Base-by-base conservation (phyloP, 164 flowering plant species). In the Tetrastigma voinierianum region DNA sequence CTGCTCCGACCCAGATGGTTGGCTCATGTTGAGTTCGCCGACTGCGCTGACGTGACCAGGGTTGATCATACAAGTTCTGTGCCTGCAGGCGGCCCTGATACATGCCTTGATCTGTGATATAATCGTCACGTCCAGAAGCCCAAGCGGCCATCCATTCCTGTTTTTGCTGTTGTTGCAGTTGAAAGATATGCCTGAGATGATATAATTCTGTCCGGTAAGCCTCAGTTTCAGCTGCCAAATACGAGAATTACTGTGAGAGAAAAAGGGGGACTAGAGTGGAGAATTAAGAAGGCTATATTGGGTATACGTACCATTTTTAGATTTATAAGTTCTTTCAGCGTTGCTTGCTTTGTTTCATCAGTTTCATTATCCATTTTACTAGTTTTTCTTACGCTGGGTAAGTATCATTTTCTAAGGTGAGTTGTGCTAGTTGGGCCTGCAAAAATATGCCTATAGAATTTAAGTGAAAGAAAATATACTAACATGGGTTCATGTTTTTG, bases 241-340 rank as follows among this genome's bases (percentile, higher is more conserved):
- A 10, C n/a, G 21, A 21, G 23, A 10, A 9, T 44, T n/a, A 32
- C 0, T 32, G 8, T 46, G 23, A 32, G n/a, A 16, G 4, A 55
- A 19, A 46, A 3, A 55, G 46, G 23, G 44, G 40, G 10, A n/a
- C 18, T 8, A 19, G 44, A 13, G 15, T 11, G 45, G 16, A 23
- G 20, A 13, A 15, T n/a, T n/a, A 9, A 16, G 21, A 10, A 18
- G 9, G n/a, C n/a, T n/a, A n/a, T n/a, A 19, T 44, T 59, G 6
- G 47, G 17, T 59, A 7, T 64, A 47, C 11, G 46, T 66, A 78
- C 82, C 79, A 6, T 75, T 73, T 61, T 40, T 64, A 75, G 24
- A 64, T 1, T 55, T 24, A 61, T 3, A 52, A 44, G 46, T 20
- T 55, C 5, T 51, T 57, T 32, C 19, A 44, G 63, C 45, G 8